Base-by-base conservation (phyloP, 1,284 basidiomycete genomes). In the Stygiomarasmius scandens region DNA sequence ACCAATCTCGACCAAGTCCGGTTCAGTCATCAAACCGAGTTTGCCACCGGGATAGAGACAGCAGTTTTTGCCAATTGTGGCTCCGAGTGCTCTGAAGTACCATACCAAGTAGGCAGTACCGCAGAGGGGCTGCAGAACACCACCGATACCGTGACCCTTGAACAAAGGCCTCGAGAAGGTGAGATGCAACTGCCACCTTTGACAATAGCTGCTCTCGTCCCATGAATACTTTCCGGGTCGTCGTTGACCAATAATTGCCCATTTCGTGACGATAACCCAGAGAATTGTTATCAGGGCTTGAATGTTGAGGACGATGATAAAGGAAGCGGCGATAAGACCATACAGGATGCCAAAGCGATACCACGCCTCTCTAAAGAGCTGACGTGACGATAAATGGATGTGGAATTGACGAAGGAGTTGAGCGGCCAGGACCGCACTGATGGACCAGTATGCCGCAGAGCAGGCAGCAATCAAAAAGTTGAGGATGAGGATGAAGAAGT, bases 201-300 rank as follows among this genome's bases (percentile, higher is more conserved):
- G 77, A 64, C 76, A 78, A 58, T 79, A 79, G 54, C 68, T 73
- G 66, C 73, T 75, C 63, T 72, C 71, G 60, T 79, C 76, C 77
- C 77, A 79, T 47, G 75, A 64, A 59, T 70, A 77, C 25, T 65
- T 66, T 0, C 77, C 77, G 29, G 74, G 70, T 47, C 62, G 61
- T 16, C 77, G 67, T 16, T 67, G 68, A 9, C 77, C 74, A 45
- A 79, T 74, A 45, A 79, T 56, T 8, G 73, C 24, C 76, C 76
- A 76, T 57, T 79, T 79, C 2, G 71, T 71, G n/a, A 64, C 29
- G 49, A 79, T 69, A 14, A 74, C 73, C 74, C 75, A 77, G 0
- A 69, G 24, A 2, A 79, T 60, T 16, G 73, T 66, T 24, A 75
- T 20, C 16, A 74, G 16, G 12, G 73, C 75, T 63, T 76, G 74